Conservation (phyloP, 441 rosid genomes). For the Eutrema salsugineum region DNA sequence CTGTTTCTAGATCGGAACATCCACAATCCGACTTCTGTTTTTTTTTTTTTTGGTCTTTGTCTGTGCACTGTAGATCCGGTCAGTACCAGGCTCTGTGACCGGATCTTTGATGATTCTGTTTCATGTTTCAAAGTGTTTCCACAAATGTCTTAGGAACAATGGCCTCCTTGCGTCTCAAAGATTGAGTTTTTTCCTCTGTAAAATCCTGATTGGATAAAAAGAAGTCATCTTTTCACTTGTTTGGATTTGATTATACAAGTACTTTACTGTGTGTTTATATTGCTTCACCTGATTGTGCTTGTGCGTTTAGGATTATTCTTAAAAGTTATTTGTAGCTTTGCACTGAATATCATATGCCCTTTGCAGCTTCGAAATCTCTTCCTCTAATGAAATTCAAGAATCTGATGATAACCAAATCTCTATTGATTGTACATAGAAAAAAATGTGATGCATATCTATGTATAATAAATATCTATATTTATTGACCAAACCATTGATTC, state of each 20-base stretch:
- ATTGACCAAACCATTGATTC: slow-evolving; percentile 19
- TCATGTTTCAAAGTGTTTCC: background rate
- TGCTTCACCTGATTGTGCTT: background rate
- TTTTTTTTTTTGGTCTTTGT: background rate
- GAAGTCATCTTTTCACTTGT: background rate
- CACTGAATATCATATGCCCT: background rate
- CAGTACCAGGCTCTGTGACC: background rate
- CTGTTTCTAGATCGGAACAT: background rate
- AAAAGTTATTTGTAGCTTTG: background rate
- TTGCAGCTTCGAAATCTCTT: background rate
- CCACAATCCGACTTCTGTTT: background rate
- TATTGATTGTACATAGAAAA: background rate
- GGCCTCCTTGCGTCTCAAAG: background rate
- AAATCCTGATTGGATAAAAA: background rate
- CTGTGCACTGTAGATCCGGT: slow-evolving; percentile 4
- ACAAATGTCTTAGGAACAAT: background rate
- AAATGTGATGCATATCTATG: background rate
- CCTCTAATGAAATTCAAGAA: background rate
- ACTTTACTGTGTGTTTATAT: background rate
- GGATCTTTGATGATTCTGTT: background rate
- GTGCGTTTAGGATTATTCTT: background rate
- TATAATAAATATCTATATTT: background rate
- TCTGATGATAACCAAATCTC: background rate
- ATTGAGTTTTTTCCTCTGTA: slow-evolving; percentile 9
- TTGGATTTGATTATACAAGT: slow-evolving; percentile 1